Evolutionary conservation across 768 basidiomycete species (phyloP).

Genomic region (Chalciporus piperatus): DNA sequence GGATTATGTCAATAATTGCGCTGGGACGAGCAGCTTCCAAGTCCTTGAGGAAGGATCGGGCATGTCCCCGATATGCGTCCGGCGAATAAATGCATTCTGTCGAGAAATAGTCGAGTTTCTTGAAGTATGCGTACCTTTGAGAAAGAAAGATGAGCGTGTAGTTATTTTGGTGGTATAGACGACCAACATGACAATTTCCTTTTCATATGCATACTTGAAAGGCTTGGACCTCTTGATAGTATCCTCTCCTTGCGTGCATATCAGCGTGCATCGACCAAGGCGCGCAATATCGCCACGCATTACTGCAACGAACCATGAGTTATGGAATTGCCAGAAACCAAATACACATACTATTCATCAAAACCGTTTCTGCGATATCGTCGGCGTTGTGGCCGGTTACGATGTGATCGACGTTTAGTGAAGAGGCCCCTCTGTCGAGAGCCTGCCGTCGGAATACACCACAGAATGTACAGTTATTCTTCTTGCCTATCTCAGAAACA

Average conservation of each 20-base stretch:
- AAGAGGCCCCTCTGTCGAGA: conserved; percentile 88
- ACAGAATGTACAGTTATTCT: conserved; percentile 99
- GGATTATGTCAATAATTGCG: conserved; percentile 96
- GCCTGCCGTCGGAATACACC: conserved; percentile 97
- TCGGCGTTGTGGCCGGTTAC: conserved; percentile 99
- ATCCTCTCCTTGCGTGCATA: conserved; percentile 95
- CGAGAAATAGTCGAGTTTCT: conserved; percentile 98
- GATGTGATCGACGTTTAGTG: conserved; percentile 90
- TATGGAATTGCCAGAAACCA: not conserved
- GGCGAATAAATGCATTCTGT: conserved; percentile 99
- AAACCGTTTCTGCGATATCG: conserved; percentile 96
- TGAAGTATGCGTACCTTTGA: conserved; percentile 95
- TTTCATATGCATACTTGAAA: conserved; percentile 99
- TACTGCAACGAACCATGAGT: conserved; percentile 47
- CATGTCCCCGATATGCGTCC: conserved; percentile 97
- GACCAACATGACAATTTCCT: conserved; percentile 96
- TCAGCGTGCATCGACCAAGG: conserved; percentile 87
- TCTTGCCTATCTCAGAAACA: conserved; percentile 90
- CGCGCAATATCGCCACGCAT: conserved; percentile 98
- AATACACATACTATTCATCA: conserved; percentile 88
- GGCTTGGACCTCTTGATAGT: conserved; percentile 97
- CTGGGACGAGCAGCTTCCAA: conserved; percentile 91
- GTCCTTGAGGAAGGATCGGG: conserved; percentile 91
- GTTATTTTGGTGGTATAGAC: not conserved
- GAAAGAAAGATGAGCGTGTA: conserved; percentile 8